Evolutionary conservation across 257 asterid species (phyloP).

Genomic region (Ehretia macrophylla): DNA sequence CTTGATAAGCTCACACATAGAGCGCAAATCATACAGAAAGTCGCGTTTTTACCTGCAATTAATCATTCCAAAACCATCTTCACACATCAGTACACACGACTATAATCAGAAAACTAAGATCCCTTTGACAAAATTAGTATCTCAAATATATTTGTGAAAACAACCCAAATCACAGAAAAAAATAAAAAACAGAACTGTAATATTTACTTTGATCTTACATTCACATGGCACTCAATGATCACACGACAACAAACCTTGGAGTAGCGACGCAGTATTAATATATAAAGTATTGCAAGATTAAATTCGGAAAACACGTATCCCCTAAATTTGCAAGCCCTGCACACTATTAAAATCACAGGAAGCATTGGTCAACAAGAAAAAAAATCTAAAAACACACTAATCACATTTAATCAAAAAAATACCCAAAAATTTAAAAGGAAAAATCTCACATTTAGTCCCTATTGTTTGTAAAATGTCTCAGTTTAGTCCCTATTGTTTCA

Average conservation of each 20-base stretch:
- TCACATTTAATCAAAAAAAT: too few species aligned
- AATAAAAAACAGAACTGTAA: not conserved
- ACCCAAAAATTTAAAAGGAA: too few species aligned
- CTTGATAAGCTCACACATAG: conserved; percentile 45
- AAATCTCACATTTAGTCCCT: too few species aligned
- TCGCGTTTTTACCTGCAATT: conserved; percentile 43
- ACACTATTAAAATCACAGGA: conserved; percentile 44
- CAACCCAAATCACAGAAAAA: not conserved
- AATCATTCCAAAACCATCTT: conserved; percentile 2
- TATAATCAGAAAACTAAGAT: too few species aligned
- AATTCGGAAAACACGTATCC: conserved; percentile 81
- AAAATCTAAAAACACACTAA: not conserved
- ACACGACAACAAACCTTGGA: conserved; percentile 41
- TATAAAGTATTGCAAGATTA: conserved; percentile 84
- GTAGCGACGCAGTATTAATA: conserved; percentile 73
- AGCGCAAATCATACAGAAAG: conserved; percentile 49
- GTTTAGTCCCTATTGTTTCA: too few species aligned
- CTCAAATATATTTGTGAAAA: not conserved
- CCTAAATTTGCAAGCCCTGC: conserved; percentile 85
- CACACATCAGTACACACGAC: not conserved
- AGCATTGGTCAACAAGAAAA: not conserved
- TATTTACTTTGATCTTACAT: conserved; percentile 27
- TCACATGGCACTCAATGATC: conserved; percentile 28
- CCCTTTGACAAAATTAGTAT: not conserved
- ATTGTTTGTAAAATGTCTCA: too few species aligned